phyloP scores from a whole-genome alignment of 352 stramenopile genomes.

The Pythium angustatum region DNA sequence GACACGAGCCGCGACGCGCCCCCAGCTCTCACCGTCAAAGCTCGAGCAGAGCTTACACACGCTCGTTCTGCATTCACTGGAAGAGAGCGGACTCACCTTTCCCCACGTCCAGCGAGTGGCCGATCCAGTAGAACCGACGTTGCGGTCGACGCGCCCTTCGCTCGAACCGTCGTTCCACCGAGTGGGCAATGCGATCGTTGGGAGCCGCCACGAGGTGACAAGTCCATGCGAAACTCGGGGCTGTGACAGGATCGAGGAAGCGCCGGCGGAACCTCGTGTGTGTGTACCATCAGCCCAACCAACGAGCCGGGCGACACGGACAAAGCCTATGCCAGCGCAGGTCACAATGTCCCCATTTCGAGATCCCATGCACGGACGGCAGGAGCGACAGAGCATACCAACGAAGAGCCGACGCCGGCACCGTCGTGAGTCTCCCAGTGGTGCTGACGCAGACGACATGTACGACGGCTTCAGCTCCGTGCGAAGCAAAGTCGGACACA shows the following conservation, averaged over 20 bases:
- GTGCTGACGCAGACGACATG: conserved; percentile 16
- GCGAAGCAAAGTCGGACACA: conserved; percentile 46
- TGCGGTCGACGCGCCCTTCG: background rate
- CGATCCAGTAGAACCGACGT: background rate
- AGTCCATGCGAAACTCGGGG: no score
- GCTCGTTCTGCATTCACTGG: conserved; percentile 58
- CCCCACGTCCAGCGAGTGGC: conserved; percentile 47
- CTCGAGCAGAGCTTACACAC: conserved; percentile 59
- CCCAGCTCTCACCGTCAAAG: background rate
- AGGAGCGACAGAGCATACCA: conserved; percentile 1
- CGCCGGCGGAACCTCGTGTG: background rate
- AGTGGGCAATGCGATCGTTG: background rate
- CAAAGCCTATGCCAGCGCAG: background rate
- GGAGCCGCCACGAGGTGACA: background rate
- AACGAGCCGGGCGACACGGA: background rate
- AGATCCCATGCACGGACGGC: background rate
- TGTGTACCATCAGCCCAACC: background rate
- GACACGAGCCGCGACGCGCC: background rate
- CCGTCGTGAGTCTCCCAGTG: background rate
- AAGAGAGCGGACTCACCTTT: conserved; percentile 59
- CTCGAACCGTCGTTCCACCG: background rate
- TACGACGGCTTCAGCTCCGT: conserved; percentile 36
- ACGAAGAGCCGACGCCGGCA: background rate
- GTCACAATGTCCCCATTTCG: background rate
- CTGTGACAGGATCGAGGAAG: no score